phyloP scores from a whole-genome alignment of 1,284 basidiomycete species.

The Tilletia walkeri region DNA sequence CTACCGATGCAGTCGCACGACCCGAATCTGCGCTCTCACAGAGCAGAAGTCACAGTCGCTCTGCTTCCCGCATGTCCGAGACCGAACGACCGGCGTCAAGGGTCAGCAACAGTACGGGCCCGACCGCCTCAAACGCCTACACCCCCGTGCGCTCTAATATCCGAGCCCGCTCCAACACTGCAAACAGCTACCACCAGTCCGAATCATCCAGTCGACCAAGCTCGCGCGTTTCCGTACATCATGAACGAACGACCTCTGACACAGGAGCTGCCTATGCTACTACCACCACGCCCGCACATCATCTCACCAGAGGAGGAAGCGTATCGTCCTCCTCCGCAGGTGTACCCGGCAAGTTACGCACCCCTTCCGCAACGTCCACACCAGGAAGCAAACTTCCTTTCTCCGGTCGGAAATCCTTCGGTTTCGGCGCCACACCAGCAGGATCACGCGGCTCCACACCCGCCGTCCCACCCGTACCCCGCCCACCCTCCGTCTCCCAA shows the following conservation, averaged over 20 bases:
- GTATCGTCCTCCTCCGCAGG: background rate
- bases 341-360: background rate
- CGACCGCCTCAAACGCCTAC: background rate
- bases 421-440: background rate
- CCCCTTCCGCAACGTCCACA: background rate
- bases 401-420: background rate
- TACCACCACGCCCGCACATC: background rate
- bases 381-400: conserved; percentile 3
- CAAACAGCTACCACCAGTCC: conserved; percentile 1
- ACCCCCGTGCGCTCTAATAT: conserved; percentile 8
- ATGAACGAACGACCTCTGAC: background rate
- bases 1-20: conserved; percentile 46
- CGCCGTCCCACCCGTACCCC: conserved; percentile 62
- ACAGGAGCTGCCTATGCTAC: background rate
- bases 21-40: conserved; percentile 47
- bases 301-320: background rate
- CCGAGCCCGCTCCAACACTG: background rate
- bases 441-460: background rate
- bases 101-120: background rate
- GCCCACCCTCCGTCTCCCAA: conserved; percentile 76
- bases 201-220: conserved; percentile 14
- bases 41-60: background rate
- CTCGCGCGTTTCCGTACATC: conserved; percentile 8
- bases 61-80: background rate
- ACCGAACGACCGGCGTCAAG: background rate